Base-by-base conservation (phyloP, 1,284 basidiomycete species). In the Cryptococcus amylolentus region DNA sequence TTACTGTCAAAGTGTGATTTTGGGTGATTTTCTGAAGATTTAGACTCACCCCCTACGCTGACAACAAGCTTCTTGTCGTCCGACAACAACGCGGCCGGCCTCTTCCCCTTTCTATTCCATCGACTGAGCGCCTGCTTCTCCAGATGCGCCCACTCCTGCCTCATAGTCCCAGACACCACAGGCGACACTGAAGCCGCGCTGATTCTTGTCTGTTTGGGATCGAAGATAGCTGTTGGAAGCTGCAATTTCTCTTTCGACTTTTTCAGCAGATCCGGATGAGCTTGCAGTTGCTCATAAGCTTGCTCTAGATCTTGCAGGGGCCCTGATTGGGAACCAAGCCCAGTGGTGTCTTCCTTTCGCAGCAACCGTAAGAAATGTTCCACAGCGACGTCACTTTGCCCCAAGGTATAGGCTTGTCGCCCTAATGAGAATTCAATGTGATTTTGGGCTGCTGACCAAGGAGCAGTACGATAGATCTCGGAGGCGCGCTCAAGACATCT, bases 371-470 rank as follows among this genome's bases (percentile, higher is more conserved):
- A 53, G 49, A 81, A 80, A 56, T 81, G 77, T 35, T 72, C 66
- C 0, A 80, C 72, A 0, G 82, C 81, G 0, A 74, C 70, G 16
- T 73, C 74, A 23, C 78, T 74, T 49, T 80, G 66, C 8, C 81
- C 80, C 7, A 79, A 68, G 9, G 79, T 81, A 67, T 81, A 82
- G 0, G 81, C 80, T 55, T 82, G 81, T 47, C 80, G 66, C 5
- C 78, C 81, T 5, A 82, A 73, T 39, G 79, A 75, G 55, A 81
- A 79, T 49, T 81, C 78, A 26, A 82, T 71, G 49, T 80, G 74
- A 49, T 78, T 75, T 39, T 77, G 72, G 23, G 80, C 72, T 0
- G 77, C 71, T 1, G 64, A 68, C 80, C 81, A 82, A 0, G 69
- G 68, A n/a, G 73, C 65, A 8, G 62, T 42, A 1, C 69, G 66